phyloP scores from a whole-genome alignment of 2,329 filamentous ascomycete species.

The Arthrocladium fulminans region DNA sequence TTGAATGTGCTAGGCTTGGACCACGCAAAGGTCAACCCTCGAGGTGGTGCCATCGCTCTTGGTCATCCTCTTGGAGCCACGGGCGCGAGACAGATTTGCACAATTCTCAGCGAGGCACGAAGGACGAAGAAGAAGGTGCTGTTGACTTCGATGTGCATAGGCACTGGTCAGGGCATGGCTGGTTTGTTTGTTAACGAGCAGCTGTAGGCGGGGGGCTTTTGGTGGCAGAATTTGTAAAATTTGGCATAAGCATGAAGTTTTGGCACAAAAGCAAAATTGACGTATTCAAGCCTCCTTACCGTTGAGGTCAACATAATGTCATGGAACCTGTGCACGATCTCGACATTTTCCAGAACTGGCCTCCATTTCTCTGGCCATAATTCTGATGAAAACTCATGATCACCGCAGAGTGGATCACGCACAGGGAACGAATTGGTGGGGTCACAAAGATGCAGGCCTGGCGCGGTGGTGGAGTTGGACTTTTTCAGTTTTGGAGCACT shows the following conservation, averaged over 20 bases:
- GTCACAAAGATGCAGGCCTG: background rate
- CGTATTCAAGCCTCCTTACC: too few relatives aligned
- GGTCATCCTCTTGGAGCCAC: constrained; percentile 89
- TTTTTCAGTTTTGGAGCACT: background rate
- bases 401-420: background rate
- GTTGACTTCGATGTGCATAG: constrained; percentile 82
- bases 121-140: constrained; percentile 83
- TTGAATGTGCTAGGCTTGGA: constrained; percentile 57
- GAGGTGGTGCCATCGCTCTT: constrained; percentile 85
- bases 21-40: constrained; percentile 73
- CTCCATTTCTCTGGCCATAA: background rate
- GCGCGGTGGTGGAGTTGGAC: constrained; percentile 2
- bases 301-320: too few relatives aligned
- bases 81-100: constrained; percentile 81
- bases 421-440: background rate
- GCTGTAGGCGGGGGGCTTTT: constrained; percentile 15
- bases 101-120: constrained; percentile 74
- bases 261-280: background rate
- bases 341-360: too few relatives aligned
- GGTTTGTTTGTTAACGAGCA: constrained; percentile 59
- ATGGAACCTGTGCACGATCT: too few relatives aligned
- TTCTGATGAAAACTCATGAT: background rate
- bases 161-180: constrained; percentile 59
- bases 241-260: background rate
- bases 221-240: background rate